phyloP scores from a whole-genome alignment of 805 yeast species.

The Citeromyces matritensis region DNA sequence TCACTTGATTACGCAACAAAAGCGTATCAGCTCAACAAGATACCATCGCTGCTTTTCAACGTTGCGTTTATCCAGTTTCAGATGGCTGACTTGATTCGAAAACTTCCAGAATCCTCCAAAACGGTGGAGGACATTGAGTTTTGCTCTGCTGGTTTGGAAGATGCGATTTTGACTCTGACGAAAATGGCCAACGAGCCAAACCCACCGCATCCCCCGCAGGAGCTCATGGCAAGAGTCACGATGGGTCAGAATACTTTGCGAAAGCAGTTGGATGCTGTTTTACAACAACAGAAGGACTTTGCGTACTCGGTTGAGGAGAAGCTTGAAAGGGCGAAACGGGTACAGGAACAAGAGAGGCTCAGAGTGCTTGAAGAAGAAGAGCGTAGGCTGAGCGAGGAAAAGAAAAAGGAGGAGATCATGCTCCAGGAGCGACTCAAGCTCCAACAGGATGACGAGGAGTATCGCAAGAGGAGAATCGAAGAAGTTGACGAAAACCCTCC shows the following conservation, averaged over 20 bases:
- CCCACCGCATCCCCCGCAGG: constrained; percentile 71
- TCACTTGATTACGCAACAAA: constrained; percentile 48
- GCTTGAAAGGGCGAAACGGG: constrained; percentile 58
- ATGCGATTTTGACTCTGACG: constrained; percentile 45
- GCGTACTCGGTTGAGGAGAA: constrained; percentile 42
- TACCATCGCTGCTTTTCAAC: constrained; percentile 51
- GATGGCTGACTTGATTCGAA: constrained; percentile 69
- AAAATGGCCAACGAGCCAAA: constrained; percentile 40
- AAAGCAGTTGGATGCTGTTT: constrained; percentile 53
- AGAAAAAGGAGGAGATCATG: constrained; percentile 25
- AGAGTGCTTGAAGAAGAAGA: constrained; percentile 21
- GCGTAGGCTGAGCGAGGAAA: constrained; percentile 26
- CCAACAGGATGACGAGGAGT: constrained; percentile 41
- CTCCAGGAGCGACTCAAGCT: constrained; percentile 30
- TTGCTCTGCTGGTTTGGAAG: constrained; percentile 39
- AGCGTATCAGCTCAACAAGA: constrained; percentile 29
- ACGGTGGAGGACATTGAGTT: constrained; percentile 42
- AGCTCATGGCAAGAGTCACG: constrained; percentile 73
- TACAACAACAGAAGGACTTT: constrained; percentile 58
- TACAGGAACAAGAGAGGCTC: constrained; percentile 41
- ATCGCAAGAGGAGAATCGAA: constrained; percentile 26
- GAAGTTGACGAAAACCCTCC: constrained; percentile 16
- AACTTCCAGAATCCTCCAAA: constrained; percentile 43
- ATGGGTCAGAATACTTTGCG: constrained; percentile 68
- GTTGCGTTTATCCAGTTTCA: constrained; percentile 76